Evolutionary conservation across 1,139 yeast genomes (phyloP).

Genomic region (Yamadazyma diddensiae): DNA sequence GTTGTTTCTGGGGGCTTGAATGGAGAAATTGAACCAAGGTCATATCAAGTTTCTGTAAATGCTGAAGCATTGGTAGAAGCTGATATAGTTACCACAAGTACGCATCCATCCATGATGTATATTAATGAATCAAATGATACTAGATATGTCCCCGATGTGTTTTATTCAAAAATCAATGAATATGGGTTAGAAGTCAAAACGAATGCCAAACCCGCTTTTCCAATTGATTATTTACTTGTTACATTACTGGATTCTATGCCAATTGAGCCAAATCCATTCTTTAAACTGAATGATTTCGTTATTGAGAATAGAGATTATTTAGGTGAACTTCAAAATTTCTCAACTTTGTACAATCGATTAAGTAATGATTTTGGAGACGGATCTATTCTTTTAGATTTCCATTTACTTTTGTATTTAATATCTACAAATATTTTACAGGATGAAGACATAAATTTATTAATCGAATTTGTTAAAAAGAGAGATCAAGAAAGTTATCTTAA

Average conservation of each 20-base stretch:
- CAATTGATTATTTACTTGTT: constrained; percentile 86
- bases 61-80: constrained; percentile 90
- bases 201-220: constrained; percentile 94
- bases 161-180: constrained; percentile 81
- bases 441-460: constrained; percentile 49
- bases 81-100: constrained; percentile 80
- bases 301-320: constrained; percentile 76
- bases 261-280: constrained; percentile 51
- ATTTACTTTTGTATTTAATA: constrained; percentile 58
- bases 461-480: constrained; percentile 38
- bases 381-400: constrained; percentile 61
- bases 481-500: constrained; percentile 45
- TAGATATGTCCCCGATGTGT: constrained; percentile 92
- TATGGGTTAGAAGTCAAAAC: constrained; percentile 83
- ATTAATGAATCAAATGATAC: constrained; percentile 67
- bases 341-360: constrained; percentile 40
- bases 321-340: constrained; percentile 70
- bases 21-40: constrained; percentile 87
- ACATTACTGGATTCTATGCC: constrained; percentile 95
- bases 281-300: constrained; percentile 49
- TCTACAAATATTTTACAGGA: constrained; percentile 51
- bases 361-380: constrained; percentile 42
- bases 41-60: constrained; percentile 84
- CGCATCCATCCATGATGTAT: constrained; percentile 86
- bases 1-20: constrained; percentile 81